Conservation (phyloP, 2,329 filamentous ascomycete genomes). For the Cercospora zeina region DNA sequence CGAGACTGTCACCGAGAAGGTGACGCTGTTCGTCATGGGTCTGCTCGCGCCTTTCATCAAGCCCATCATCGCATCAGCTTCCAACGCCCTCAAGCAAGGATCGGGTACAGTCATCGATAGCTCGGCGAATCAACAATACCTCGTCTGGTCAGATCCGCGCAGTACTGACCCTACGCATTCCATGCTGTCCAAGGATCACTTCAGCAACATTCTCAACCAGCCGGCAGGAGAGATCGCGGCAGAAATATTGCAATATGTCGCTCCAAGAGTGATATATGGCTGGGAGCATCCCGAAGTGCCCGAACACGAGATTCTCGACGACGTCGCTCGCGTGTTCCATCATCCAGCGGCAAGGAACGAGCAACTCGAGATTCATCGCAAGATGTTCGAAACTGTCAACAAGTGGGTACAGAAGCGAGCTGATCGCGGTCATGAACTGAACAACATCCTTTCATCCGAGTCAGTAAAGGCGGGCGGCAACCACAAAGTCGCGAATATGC, state of each 20-base stretch:
- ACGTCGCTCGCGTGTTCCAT: slow-evolving; percentile 82
- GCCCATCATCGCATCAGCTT: slow-evolving; percentile 85
- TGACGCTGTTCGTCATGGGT: slow-evolving; percentile 88
- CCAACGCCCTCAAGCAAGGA: slow-evolving; percentile 79
- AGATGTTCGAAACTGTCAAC: slow-evolving; percentile 86
- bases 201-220: slow-evolving; percentile 53
- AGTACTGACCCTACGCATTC: slow-evolving; percentile 54
- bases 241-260: slow-evolving; percentile 76
- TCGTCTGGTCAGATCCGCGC: slow-evolving; percentile 52
- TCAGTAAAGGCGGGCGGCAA: slow-evolving; percentile 83
- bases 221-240: slow-evolving; percentile 53
- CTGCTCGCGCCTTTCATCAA: slow-evolving; percentile 88
- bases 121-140: slow-evolving; percentile 53
- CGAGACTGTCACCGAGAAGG: slow-evolving; percentile 88
- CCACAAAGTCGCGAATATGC: slow-evolving; percentile 52
- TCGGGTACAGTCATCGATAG: slow-evolving; percentile 67
- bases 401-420: slow-evolving; percentile 73
- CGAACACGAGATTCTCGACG: slow-evolving; percentile 78
- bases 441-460: slow-evolving; percentile 75
- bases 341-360: slow-evolving; percentile 82
- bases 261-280: slow-evolving; percentile 83
- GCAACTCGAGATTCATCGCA: slow-evolving; percentile 73
- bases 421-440: slow-evolving; percentile 66
- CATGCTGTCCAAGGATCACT: slow-evolving; percentile 56
- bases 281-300: slow-evolving; percentile 87